phyloP scores from a whole-genome alignment of 2,329 filamentous ascomycete species.

The Orbilia brochopaga region DNA sequence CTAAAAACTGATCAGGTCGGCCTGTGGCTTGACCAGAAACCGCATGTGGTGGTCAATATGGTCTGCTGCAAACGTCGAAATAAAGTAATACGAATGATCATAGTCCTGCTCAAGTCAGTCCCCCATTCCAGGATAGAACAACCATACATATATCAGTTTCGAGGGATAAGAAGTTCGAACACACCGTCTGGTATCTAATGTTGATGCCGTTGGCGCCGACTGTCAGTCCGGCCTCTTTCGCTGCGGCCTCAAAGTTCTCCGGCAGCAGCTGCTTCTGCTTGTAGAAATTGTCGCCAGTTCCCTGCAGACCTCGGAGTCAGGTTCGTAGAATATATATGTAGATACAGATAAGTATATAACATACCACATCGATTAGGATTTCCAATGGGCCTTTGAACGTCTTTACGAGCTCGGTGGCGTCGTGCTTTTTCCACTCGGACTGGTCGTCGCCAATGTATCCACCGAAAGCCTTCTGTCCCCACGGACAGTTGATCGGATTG shows the following conservation, averaged over 20 bases:
- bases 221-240: conserved; percentile 77
- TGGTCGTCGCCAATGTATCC: conserved; percentile 83
- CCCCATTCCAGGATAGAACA: not conserved
- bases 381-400: conserved; percentile 74
- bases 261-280: conserved; percentile 90
- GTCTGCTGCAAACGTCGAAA: conserved; percentile 86
- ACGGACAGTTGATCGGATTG: conserved; percentile 84
- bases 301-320: conserved; percentile 57
- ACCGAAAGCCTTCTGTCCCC: conserved; percentile 89
- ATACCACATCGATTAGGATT: conserved; percentile 82
- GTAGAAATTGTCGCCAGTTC: conserved; percentile 95
- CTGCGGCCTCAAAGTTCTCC: conserved; percentile 86
- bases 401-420: conserved; percentile 87
- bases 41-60: conserved; percentile 92
- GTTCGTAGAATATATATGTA: too few relatives aligned
- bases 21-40: conserved; percentile 64
- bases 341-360: too few relatives aligned
- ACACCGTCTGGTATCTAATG: conserved; percentile 79
- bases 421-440: conserved; percentile 83
- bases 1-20: conserved; percentile 31
- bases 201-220: conserved; percentile 67
- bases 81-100: conserved; percentile 97
- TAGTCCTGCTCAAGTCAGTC: conserved; percentile 69
- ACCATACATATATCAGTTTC: not conserved
- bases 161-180: conserved; percentile 53